Evolutionary conservation across 306 rosid genomes (phyloP), one percentile per base, ranked within the genome.

Genomic region (Erythrophleum fordii): DNA sequence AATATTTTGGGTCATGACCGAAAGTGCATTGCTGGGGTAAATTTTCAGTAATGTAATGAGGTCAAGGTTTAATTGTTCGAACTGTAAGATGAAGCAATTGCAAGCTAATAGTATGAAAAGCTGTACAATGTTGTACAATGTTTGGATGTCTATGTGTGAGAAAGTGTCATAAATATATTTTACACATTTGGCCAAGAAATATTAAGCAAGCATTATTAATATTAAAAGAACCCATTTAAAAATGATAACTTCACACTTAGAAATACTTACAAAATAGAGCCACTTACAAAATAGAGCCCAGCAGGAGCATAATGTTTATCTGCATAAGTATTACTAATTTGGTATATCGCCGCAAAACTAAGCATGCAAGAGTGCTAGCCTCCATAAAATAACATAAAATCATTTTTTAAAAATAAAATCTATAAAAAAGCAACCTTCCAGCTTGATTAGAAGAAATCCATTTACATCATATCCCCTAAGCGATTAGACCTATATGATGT

Each of bases 361-460:
- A 42, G 55, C 62, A 42, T 44, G 39, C n/a, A 49, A 52, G 55
- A 56, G 25, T 8, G 20, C 77, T 66, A 53, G 26, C 45, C 48
- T 75, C 62, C 26, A 72, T 69, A 41, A 78, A 69, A 69, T 4
- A 20, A 34, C 23, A 16, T 22, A 10, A 66, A n/a, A 35, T 3
- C 26, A n/a, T 14, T 48, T 48, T 14, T 48, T 48, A n/a, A 1
- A 5, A 31, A 42, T 42, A 6, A 42, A 46, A 46, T 46, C 18
- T 46, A 49, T 5, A 3, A 59, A 59, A 75, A 25, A 9, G 28
- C n/a, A 79, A 67, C 28, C 3, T 23, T 62, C 25, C 49, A 17
- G 23, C 69, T 65, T 71, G 73, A 39, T 72, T n/a, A 39, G 23
- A 81, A 44, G 76, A 76, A 69, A 78, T 60, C 23, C 52, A 48